phyloP scores from a whole-genome alignment of 106 monocot genomes.

The Phalaenopsis aphrodite region DNA sequence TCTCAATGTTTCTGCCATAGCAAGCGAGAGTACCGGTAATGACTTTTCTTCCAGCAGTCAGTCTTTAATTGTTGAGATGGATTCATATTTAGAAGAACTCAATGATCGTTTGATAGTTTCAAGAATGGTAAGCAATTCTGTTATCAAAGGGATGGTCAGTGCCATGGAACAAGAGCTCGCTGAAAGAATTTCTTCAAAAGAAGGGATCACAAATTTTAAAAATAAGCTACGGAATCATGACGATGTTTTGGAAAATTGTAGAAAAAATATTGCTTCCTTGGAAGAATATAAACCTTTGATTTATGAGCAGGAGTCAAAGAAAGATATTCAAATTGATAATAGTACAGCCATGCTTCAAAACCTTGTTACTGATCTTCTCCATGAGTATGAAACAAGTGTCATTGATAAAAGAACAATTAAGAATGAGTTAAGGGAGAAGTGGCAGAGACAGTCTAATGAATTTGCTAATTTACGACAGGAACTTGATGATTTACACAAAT shows the following conservation, averaged over 20 bases:
- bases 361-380: conserved; percentile 14
- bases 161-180: conserved; percentile 56
- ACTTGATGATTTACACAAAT: conserved; percentile 30
- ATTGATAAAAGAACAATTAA: conserved; percentile 19
- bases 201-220: conserved; percentile 23
- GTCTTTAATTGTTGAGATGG: conserved; percentile 41
- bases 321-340: conserved; percentile 27
- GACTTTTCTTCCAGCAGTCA: conserved; percentile 12
- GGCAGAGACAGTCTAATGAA: conserved; percentile 22
- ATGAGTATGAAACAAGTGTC: conserved; percentile 26
- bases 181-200: conserved; percentile 38
- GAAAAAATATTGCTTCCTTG: too few relatives aligned
- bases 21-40: not conserved
- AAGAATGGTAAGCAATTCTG: conserved; percentile 70
- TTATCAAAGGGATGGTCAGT: conserved; percentile 62
- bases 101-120: conserved; percentile 22
- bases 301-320: conserved; percentile 21
- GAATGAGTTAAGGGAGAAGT: conserved; percentile 20
- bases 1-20: not conserved
- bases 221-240: conserved; percentile 28
- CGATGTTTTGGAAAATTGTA: not conserved
- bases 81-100: conserved; percentile 26
- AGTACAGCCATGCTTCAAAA: conserved; percentile 8
- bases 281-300: not conserved
- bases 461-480: conserved; percentile 32